A percentile compares a stretch with the other conserved stretches of the same genome.
Evolutionary conservation across 2,329 filamentous ascomycete species (phyloP).

Genomic region (Alternaria gansuensis): DNA sequence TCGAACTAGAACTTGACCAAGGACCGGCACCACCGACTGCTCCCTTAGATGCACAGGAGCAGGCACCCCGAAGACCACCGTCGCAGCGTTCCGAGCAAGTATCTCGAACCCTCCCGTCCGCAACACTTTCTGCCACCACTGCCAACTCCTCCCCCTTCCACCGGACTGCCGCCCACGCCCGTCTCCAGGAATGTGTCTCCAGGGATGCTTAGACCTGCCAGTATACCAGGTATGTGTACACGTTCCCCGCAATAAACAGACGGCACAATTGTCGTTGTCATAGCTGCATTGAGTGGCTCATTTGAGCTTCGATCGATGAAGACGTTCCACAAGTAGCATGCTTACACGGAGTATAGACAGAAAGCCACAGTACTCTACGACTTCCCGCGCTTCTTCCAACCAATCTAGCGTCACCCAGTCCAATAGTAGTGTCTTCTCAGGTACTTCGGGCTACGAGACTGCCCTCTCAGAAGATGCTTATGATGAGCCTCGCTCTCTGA

Average conservation of each 20-base stretch:
- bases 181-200: conserved; percentile 8
- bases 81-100: conserved; percentile 14
- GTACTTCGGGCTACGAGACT: conserved; percentile 29
- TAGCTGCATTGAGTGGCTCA: neutral
- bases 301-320: neutral
- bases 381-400: conserved; percentile 32
- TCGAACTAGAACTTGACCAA: conserved; percentile 16
- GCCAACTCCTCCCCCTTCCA: conserved; percentile 31
- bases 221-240: conserved; percentile 32
- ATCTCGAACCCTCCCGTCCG: conserved; percentile 18
- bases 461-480: conserved; percentile 29
- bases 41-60: conserved; percentile 17
- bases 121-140: conserved; percentile 27
- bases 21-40: conserved; percentile 27
- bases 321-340: conserved; percentile 6
- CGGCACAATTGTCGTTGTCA: neutral
- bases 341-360: conserved; percentile 23
- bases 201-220: conserved; percentile 12
- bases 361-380: conserved; percentile 29
- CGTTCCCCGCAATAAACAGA: neutral
- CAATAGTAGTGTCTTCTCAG: conserved; percentile 34
- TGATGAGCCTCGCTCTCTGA: conserved; percentile 24
- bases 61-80: conserved; percentile 12
- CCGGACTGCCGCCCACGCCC: conserved; percentile 32
- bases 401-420: conserved; percentile 30